A percentile compares a stretch with the other conserved stretches of the same genome.
Conservation (phyloP, 805 yeast genomes). For the Metschnikowia amazonensis region DNA sequence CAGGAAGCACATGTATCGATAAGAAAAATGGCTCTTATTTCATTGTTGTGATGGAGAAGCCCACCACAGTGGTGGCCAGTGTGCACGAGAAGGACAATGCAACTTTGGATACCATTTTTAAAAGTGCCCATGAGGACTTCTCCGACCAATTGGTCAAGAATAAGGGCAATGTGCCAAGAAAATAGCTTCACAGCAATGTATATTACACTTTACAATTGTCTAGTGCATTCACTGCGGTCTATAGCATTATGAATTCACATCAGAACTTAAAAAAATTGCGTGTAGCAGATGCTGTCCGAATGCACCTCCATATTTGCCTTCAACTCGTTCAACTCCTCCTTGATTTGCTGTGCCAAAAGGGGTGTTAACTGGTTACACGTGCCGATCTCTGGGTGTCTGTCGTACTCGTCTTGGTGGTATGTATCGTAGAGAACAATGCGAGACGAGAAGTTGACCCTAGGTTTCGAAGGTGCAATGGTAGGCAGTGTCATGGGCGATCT, state of each 20-base stretch:
- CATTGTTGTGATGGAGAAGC: slow-evolving; percentile 45
- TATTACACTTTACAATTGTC: not conserved
- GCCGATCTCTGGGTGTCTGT: slow-evolving; percentile 87
- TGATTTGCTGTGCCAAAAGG: slow-evolving; percentile 75
- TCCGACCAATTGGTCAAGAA: slow-evolving; percentile 18
- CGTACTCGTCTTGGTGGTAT: slow-evolving; percentile 77
- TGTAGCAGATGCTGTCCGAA: slow-evolving; percentile 69
- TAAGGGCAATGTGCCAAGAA: slow-evolving; percentile 16
- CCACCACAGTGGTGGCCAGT: slow-evolving; percentile 41
- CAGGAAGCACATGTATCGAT: slow-evolving; percentile 48
- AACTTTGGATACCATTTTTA: slow-evolving; percentile 43
- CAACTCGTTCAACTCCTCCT: slow-evolving; percentile 75
- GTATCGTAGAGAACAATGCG: slow-evolving; percentile 83
- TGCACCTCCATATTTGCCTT: slow-evolving; percentile 80
- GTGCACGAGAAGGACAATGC: slow-evolving; percentile 35
- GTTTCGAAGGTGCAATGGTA: slow-evolving; percentile 5
- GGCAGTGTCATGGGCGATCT: slow-evolving; percentile 19
- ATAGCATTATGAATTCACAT: not conserved
- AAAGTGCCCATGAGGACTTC: slow-evolving; percentile 38
- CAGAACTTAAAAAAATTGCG: slow-evolving; percentile 64
- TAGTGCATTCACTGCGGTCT: not conserved
- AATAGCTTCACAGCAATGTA: not conserved
- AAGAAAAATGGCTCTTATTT: slow-evolving; percentile 31
- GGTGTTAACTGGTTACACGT: slow-evolving; percentile 93
- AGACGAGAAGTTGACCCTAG: slow-evolving; percentile 65